A percentile compares a stretch with the other conserved stretches of the same genome.
Evolutionary conservation across 768 basidiomycete genomes (phyloP).

Genomic region (Termitomyces sp.): DNA sequence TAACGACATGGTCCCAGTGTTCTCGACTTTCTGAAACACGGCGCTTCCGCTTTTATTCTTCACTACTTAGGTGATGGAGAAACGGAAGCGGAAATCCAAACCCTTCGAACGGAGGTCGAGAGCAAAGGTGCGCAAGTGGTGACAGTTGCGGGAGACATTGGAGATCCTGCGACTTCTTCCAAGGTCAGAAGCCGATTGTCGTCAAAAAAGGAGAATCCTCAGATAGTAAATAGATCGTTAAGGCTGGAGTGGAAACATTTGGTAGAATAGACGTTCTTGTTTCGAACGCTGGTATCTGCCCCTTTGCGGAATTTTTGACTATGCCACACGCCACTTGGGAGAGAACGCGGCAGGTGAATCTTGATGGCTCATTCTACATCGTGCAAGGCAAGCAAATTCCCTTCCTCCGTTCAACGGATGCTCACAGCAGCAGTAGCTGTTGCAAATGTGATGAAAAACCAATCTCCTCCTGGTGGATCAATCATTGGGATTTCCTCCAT

Average conservation of each 20-base stretch:
- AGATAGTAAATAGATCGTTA: slow-evolving; percentile 50
- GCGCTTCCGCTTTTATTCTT: slow-evolving; percentile 58
- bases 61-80: slow-evolving; percentile 64
- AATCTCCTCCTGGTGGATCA: slow-evolving; percentile 66
- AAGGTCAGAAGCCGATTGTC: slow-evolving; percentile 33
- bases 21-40: slow-evolving; percentile 60
- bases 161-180: slow-evolving; percentile 47
- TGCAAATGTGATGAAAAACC: slow-evolving; percentile 71
- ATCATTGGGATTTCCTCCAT: slow-evolving; percentile 80
- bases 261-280: slow-evolving; percentile 56
- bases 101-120: slow-evolving; percentile 45
- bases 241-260: slow-evolving; percentile 54
- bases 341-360: slow-evolving; percentile 64
- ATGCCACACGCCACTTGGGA: slow-evolving; percentile 65
- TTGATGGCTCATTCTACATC: slow-evolving; percentile 74
- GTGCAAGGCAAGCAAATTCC: slow-evolving; percentile 50
- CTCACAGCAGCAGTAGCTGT: slow-evolving; percentile 40
- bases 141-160: slow-evolving; percentile 64
- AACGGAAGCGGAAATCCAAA: slow-evolving; percentile 45
- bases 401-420: not conserved
- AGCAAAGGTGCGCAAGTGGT: slow-evolving; percentile 36
- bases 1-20: slow-evolving; percentile 28
- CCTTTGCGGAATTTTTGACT: slow-evolving; percentile 70
- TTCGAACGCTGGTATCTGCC: slow-evolving; percentile 64
- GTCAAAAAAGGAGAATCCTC: not conserved